A percentile compares a stretch with the other conserved stretches of the same genome.
Evolutionary conservation across 2,329 filamentous ascomycete species (phyloP).

Genomic region (Fusarium vanettenii): DNA sequence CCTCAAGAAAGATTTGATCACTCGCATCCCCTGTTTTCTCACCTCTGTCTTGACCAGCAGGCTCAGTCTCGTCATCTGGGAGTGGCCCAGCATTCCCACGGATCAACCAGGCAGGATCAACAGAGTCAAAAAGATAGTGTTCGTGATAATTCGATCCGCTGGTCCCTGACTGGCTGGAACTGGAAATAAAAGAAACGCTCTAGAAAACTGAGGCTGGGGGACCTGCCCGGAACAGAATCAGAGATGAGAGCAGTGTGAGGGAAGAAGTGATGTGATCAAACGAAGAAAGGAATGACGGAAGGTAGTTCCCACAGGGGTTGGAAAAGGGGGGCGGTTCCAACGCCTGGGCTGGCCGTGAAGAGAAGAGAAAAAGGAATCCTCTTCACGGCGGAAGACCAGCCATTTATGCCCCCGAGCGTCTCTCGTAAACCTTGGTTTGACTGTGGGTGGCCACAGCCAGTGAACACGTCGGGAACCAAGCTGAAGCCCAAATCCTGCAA

Average conservation of each 20-base stretch:
- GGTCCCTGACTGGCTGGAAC: background rate
- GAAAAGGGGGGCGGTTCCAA: background rate
- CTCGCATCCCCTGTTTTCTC: background rate
- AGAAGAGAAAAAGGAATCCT: background rate
- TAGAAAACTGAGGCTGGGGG: background rate
- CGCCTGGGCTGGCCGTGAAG: background rate
- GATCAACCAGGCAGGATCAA: background rate
- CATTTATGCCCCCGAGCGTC: background rate
- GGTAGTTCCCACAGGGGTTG: background rate
- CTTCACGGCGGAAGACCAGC: background rate
- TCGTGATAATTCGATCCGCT: background rate
- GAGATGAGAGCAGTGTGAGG: background rate
- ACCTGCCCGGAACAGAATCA: background rate
- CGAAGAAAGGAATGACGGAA: background rate
- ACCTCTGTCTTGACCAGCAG: background rate
- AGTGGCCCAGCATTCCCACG: slow-evolving; percentile 1
- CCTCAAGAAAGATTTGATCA: background rate
- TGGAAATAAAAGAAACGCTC: background rate
- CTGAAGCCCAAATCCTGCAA: background rate
- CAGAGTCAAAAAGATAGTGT: background rate
- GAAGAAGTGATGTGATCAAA: background rate
- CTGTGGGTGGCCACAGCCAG: background rate
- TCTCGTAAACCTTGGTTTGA: background rate
- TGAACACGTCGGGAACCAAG: background rate
- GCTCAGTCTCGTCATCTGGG: background rate